A percentile compares a stretch with the other conserved stretches of the same genome.
Evolutionary conservation across 1,284 basidiomycete species (phyloP).

Genomic region (Ceratorhiza oryzae-sativae): DNA sequence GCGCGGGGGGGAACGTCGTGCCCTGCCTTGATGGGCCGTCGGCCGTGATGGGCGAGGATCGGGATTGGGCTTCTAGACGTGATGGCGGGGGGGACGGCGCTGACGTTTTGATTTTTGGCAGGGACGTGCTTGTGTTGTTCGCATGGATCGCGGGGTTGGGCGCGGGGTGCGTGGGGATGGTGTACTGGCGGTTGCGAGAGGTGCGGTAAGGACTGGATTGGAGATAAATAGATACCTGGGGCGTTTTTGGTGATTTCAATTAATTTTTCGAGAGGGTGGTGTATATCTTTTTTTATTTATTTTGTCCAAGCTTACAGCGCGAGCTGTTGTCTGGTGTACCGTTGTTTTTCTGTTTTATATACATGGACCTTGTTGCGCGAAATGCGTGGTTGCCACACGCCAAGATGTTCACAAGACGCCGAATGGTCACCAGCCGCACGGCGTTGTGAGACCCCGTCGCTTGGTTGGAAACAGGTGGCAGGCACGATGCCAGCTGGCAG

Average conservation of each 20-base stretch:
- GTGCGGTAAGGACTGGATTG: conserved; percentile 54
- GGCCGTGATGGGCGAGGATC: too few relatives aligned
- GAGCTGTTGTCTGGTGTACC: background rate
- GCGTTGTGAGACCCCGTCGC: conserved; percentile 13
- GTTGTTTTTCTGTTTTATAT: background rate
- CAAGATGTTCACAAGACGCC: background rate
- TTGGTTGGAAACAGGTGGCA: conserved; percentile 3
- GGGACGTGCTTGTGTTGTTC: conserved; percentile 82
- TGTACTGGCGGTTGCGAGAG: conserved; percentile 79
- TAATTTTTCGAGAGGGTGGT: background rate
- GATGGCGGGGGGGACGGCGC: background rate
- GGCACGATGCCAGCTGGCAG: conserved; percentile 5
- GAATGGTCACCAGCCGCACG: background rate
- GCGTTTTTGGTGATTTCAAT: background rate
- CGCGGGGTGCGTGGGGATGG: conserved; percentile 68
- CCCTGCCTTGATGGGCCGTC: background rate
- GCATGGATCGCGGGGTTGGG: conserved; percentile 83
- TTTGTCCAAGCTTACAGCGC: background rate
- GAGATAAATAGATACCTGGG: background rate
- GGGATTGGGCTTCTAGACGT: background rate
- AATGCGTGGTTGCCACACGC: background rate
- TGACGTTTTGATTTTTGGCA: conserved; percentile 41
- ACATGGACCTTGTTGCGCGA: background rate
- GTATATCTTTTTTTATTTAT: background rate
- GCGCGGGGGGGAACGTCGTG: background rate